A percentile compares a stretch with the other conserved stretches of the same genome.
These are phyloP conservation scores for Pyrrhoderma noxium DNA, from an alignment of 1,284 basidiomycete genomes.

Conservation along the genomic window DNA sequence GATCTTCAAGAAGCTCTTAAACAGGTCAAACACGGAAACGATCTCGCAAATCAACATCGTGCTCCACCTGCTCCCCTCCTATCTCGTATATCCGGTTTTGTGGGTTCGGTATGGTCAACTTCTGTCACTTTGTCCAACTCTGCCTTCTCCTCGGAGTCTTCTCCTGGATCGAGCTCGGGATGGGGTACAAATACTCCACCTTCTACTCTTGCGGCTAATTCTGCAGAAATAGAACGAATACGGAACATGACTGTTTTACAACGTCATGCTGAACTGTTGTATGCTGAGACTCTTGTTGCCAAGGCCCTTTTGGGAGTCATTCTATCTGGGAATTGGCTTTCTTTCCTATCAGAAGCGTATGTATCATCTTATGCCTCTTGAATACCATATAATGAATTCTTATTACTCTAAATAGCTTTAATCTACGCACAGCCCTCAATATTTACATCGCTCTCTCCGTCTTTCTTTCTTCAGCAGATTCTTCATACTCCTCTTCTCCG, in stretches of 20 bases:
- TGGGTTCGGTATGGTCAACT: conserved; percentile 36
- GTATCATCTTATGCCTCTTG: conserved; percentile 23
- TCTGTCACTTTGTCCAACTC: background rate
- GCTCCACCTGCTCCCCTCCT: conserved; percentile 54
- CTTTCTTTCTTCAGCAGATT: no score
- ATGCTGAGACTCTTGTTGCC: conserved; percentile 82
- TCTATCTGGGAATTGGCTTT: conserved; percentile 87
- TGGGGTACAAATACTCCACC: no score
- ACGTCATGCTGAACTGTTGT: conserved; percentile 89
- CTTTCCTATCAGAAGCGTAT: conserved; percentile 89
- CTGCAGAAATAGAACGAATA: conserved; percentile 37
- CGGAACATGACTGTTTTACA: conserved; percentile 80
- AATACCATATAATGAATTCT: background rate
- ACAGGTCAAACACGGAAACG: conserved; percentile 57
- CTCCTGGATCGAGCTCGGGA: no score
- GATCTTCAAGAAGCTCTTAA: conserved; percentile 60
- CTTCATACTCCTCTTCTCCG: no score
- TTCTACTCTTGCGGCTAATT: background rate
- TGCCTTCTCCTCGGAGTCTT: no score
- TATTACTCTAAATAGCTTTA: conserved; percentile 78
- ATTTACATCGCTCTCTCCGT: background rate
- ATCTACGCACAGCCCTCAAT: conserved; percentile 49
- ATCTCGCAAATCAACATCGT: conserved; percentile 55
- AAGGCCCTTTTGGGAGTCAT: conserved; percentile 83
- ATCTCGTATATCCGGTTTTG: conserved; percentile 52